Conservation (phyloP, 2,329 filamentous ascomycete genomes). For the Sclerotinia trifoliorum region DNA sequence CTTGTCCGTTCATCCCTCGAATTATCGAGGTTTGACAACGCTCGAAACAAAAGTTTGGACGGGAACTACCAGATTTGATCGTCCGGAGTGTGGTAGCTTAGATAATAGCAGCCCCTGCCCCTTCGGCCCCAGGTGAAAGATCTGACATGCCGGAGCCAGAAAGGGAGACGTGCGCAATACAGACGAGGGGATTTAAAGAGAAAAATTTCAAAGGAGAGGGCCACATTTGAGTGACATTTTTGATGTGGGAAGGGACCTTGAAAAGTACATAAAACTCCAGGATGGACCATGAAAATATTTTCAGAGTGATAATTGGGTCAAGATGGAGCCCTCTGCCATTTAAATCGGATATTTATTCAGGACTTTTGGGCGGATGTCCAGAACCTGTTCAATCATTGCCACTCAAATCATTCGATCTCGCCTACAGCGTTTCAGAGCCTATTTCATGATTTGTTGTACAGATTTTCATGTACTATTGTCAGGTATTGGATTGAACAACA, state of each 20-base stretch:
- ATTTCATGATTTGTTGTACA: slow-evolving; percentile 15
- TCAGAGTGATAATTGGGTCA: slow-evolving; percentile 3
- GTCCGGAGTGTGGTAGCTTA: not conserved
- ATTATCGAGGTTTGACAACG: slow-evolving; percentile 3
- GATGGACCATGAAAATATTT: slow-evolving; percentile 11
- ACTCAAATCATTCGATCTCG: slow-evolving; percentile 16
- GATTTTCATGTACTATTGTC: slow-evolving; percentile 10
- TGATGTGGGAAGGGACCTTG: not conserved
- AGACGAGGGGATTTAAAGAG: slow-evolving; percentile 22
- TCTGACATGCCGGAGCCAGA: slow-evolving; percentile 29
- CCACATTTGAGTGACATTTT: not conserved
- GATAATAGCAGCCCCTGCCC: not conserved
- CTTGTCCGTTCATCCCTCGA: not conserved
- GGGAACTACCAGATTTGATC: not conserved
- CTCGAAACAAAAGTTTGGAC: slow-evolving; percentile 8
- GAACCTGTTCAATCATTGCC: slow-evolving; percentile 1
- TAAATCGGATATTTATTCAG: not conserved
- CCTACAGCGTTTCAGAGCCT: not conserved
- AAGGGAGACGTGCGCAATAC: slow-evolving; percentile 31
- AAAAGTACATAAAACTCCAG: slow-evolving; percentile 6
- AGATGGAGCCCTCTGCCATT: slow-evolving; percentile 9
- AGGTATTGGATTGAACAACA: slow-evolving; percentile 2
- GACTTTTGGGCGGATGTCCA: not conserved
- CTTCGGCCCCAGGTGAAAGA: slow-evolving; percentile 24
- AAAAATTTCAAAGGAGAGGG: not conserved